Conservation (phyloP, 2,329 filamentous ascomycete genomes). For the Tolypocladium pustulatum region DNA sequence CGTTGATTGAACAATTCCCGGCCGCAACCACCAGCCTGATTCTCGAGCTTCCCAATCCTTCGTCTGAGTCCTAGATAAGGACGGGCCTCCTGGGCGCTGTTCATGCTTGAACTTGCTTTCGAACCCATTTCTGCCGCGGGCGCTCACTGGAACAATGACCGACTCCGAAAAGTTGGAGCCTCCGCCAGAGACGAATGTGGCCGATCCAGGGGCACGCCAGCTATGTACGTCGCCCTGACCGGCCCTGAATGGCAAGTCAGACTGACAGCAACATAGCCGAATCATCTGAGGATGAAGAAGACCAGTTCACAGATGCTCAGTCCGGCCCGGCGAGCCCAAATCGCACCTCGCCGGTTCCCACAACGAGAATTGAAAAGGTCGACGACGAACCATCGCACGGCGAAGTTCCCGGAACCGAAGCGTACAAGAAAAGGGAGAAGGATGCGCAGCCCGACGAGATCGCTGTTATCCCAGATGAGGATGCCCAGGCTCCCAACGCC, state of each 20-base stretch:
- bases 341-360: slow-evolving; percentile 42
- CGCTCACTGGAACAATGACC: slow-evolving; percentile 13
- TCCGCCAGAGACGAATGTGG: slow-evolving; percentile 20
- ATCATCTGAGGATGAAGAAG: slow-evolving; percentile 50
- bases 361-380: slow-evolving; percentile 47
- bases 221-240: slow-evolving; percentile 30
- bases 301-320: slow-evolving; percentile 59
- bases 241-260: background rate
- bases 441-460: slow-evolving; percentile 54
- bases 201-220: slow-evolving; percentile 50
- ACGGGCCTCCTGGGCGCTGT: background rate
- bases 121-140: background rate
- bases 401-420: slow-evolving; percentile 51
- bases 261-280: slow-evolving; percentile 26
- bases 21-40: background rate
- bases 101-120: too few relatives aligned
- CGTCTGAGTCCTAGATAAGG: background rate
- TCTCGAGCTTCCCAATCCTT: background rate
- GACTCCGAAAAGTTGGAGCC: slow-evolving; percentile 19
- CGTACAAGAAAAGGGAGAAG: slow-evolving; percentile 42
- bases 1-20: background rate
- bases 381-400: slow-evolving; percentile 42
- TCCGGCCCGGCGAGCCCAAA: slow-evolving; percentile 36
- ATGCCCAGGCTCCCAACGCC: slow-evolving; percentile 12
- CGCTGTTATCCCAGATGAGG: slow-evolving; percentile 29